Evolutionary conservation across 1,284 basidiomycete species (phyloP).

Genomic region (Butyriboletus appendiculatus): DNA sequence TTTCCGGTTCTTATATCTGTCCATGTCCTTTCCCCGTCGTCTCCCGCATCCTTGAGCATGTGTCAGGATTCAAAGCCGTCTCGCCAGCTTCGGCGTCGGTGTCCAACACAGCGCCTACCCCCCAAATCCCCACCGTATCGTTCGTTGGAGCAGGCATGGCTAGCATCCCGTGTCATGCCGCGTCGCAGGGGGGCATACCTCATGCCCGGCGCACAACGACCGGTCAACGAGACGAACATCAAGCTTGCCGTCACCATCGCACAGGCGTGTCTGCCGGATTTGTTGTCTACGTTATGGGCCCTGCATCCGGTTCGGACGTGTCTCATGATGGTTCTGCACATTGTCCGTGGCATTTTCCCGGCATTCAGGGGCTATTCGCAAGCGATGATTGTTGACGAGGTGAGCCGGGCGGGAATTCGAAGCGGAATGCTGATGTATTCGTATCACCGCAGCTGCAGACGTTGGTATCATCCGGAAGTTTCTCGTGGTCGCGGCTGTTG

Average conservation of each 20-base stretch:
- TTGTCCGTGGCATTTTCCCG: constrained; percentile 71
- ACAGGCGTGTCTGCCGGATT: constrained; percentile 52
- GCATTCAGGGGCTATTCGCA: constrained; percentile 82
- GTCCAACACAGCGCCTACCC: constrained; percentile 21
- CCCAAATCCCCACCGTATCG: constrained; percentile 26
- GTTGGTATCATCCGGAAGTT: constrained; percentile 60
- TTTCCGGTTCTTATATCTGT: constrained; percentile 32
- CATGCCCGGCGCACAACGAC: constrained; percentile 67
- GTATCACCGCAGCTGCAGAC: constrained; percentile 60
- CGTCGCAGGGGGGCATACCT: constrained; percentile 45
- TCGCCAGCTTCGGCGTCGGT: constrained; percentile 24
- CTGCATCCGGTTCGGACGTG: constrained; percentile 66
- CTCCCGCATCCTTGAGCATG: constrained; percentile 29
- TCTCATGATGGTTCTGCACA: constrained; percentile 65
- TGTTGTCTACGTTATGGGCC: constrained; percentile 60
- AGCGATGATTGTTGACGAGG: constrained; percentile 80
- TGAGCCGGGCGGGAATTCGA: constrained; percentile 31
- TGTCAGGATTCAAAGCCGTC: constrained; percentile 23
- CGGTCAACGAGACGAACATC: constrained; percentile 54
- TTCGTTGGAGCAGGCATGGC: constrained; percentile 59
- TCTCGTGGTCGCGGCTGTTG: constrained; percentile 63
- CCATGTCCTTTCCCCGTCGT: constrained; percentile 19
- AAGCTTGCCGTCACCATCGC: constrained; percentile 56
- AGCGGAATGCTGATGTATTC: constrained; percentile 2
- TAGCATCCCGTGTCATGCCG: constrained; percentile 56